Evolutionary conservation across 2,329 filamentous ascomycete species (phyloP), one percentile per base, ranked within the genome.

Genomic region (Penicillium brevicompactum): DNA sequence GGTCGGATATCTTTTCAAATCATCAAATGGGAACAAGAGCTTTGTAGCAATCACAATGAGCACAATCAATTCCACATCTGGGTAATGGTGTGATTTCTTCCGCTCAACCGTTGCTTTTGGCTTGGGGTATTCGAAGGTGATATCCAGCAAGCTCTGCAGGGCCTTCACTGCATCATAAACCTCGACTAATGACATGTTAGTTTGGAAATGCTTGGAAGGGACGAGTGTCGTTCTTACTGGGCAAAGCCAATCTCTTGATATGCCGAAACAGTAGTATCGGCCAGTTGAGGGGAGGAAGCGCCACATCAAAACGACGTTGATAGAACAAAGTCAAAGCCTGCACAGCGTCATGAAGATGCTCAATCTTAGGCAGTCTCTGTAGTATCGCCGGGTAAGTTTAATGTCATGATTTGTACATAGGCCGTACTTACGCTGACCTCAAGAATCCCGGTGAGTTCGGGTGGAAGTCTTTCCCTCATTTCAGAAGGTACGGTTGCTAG

Each of bases 21-120:
- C 76, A 65, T 91, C 85, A 43, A 96, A 85, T 0, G 93, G 91
- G 64, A 91, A 92, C 18, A 89, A 79, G 2, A 96, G 72, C 65
- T 97, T 97, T 3, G 88, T 86, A 4, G 89, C 85, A 13, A 96
- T 80, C 2, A 96, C 78, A 3, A 96, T 72, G 3, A 91, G 76
- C 4, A 87, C 81, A 52, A 91, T 79, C 1, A 97, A 76, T 42
- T 89, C 83, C 5, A 90, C 78, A 67, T 97, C 94, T 0, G 94
- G 91, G 58, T 88, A 82, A 48, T 85, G 79, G 8, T 82, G 74
- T 24, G 79, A 60, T 37, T 62, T 66, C 31, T 64, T 74, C 56
- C 44, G 59, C n/a, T 44, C 50, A 31, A 79, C 74, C 56, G 49
- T 59, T 53, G 67, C 57, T 57, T 48, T 71, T 68, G 30, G 73